These are phyloP conservation scores for Oryza australiensis DNA, from an alignment of 176 grass and related monocot species.

Conservation along the genomic window DNA sequence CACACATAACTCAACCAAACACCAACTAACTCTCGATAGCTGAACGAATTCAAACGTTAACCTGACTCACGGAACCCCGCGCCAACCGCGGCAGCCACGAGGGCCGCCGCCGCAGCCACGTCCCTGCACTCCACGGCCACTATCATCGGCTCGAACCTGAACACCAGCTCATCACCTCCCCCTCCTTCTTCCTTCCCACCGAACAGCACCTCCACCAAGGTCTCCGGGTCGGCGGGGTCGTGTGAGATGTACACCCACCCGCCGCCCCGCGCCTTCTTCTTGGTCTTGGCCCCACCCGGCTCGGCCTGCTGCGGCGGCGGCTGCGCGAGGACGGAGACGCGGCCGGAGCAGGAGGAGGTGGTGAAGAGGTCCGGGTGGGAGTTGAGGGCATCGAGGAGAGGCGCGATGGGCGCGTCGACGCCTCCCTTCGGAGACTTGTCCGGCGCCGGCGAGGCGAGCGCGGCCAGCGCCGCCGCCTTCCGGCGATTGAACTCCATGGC, in stretches of 20 bases:
- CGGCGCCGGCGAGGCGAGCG: conserved; percentile 61
- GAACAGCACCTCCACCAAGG: conserved; percentile 60
- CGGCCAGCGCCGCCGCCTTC: conserved; percentile 67
- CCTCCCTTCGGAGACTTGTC: conserved; percentile 93
- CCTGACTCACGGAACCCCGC: conserved; percentile 93
- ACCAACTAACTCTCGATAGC: not conserved
- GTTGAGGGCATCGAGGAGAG: conserved; percentile 67
- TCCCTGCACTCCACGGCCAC: conserved; percentile 87
- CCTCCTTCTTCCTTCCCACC: conserved; percentile 2
- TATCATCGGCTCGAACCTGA: conserved; percentile 95
- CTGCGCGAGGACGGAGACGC: conserved; percentile 84
- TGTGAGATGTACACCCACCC: conserved; percentile 88
- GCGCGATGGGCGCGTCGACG: conserved; percentile 67
- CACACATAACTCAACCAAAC: not conserved
- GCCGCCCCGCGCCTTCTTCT: conserved; percentile 85
- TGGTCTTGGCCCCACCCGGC: conserved; percentile 30
- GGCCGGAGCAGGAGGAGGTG: conserved; percentile 94
- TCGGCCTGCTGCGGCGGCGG: conserved; percentile 23
- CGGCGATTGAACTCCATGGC: conserved; percentile 72
- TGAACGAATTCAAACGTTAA: conserved; percentile 29
- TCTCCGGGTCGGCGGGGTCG: conserved; percentile 64
- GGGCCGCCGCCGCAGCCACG: conserved; percentile 41
- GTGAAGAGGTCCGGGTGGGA: conserved; percentile 77
- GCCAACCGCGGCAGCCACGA: conserved; percentile 61
- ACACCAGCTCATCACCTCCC: conserved; percentile 64